Percentiles rank a stretch among this genome's conserved stretches.
Evolutionary conservation across 2,329 filamentous ascomycete genomes (phyloP).

Genomic region (Diaporthe vaccinii): DNA sequence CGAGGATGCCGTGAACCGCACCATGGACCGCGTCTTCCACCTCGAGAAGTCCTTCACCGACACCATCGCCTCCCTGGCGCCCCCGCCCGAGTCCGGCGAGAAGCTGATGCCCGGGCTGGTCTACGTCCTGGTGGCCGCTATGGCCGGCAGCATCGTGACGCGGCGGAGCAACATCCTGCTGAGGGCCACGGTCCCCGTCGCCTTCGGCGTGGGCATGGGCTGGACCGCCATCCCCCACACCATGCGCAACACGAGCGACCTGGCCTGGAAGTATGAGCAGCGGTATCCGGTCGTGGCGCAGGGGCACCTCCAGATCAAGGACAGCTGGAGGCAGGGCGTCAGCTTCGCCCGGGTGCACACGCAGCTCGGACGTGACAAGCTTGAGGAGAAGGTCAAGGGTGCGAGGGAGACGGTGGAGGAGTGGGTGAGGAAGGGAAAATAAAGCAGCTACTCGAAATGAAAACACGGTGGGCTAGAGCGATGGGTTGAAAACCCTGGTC

Average conservation of each 20-base stretch:
- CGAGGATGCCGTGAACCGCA: slow-evolving; percentile 86
- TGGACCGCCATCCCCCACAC: slow-evolving; percentile 90
- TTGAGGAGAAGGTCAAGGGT: slow-evolving; percentile 84
- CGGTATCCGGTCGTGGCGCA: slow-evolving; percentile 86
- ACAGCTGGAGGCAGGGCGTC: slow-evolving; percentile 77
- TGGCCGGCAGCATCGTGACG: slow-evolving; percentile 93
- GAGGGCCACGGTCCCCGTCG: slow-evolving; percentile 80
- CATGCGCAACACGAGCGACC: slow-evolving; percentile 86
- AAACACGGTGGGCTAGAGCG: slow-evolving; percentile 21
- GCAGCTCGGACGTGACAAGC: slow-evolving; percentile 76
- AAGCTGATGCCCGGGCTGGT: slow-evolving; percentile 89
- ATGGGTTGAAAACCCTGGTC: not conserved
- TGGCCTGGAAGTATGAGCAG: slow-evolving; percentile 95
- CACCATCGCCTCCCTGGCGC: slow-evolving; percentile 90
- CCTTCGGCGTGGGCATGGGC: slow-evolving; percentile 85
- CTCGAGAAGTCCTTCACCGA: slow-evolving; percentile 91
- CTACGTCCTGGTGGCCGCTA: slow-evolving; percentile 93
- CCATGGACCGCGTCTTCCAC: slow-evolving; percentile 84
- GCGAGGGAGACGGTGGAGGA: slow-evolving; percentile 84
- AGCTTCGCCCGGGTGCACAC: slow-evolving; percentile 82
- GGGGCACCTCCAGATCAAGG: slow-evolving; percentile 80
- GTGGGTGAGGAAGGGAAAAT: slow-evolving; percentile 93
- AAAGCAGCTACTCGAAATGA: slow-evolving; percentile 49
- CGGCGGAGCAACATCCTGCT: slow-evolving; percentile 90
- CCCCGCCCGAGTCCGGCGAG: slow-evolving; percentile 87